phyloP scores from a whole-genome alignment of 192 early-diverging fungal genomes.

The Fimicolochytrium jonesii region DNA sequence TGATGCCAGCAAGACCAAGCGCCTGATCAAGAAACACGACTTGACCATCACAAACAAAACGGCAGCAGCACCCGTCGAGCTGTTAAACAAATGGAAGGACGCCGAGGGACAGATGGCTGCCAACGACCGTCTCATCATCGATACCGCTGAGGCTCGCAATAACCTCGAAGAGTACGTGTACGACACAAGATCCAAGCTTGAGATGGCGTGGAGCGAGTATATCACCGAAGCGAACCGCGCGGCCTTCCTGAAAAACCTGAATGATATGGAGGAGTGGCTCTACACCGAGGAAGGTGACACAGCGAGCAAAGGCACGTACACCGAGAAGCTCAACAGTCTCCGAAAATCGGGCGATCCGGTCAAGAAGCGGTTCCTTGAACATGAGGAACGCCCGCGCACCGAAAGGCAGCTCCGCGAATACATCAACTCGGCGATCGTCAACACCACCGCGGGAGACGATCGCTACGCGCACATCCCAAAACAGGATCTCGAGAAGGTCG shows the following conservation, averaged over 20 bases:
- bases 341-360: conserved; percentile 79
- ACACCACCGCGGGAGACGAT: conserved; percentile 72
- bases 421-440: conserved; percentile 65
- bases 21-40: conserved; percentile 80
- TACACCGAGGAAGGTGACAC: conserved; percentile 92
- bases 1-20: conserved; percentile 80
- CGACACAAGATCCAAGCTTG: conserved; percentile 83
- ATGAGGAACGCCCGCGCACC: conserved; percentile 77
- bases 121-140: conserved; percentile 81
- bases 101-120: conserved; percentile 80
- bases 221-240: conserved; percentile 68
- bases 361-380: conserved; percentile 71
- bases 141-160: conserved; percentile 92
- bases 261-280: conserved; percentile 89
- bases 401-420: conserved; percentile 75
- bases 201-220: conserved; percentile 68
- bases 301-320: conserved; percentile 81
- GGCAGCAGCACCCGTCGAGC: conserved; percentile 51
- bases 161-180: conserved; percentile 97
- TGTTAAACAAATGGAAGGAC: conserved; percentile 64
- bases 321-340: conserved; percentile 72
- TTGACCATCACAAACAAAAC: conserved; percentile 65
- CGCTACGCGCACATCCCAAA: conserved; percentile 80
- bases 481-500: conserved; percentile 78
- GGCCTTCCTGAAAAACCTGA: conserved; percentile 63